These are phyloP conservation scores for Penicillium sp. DNA, from an alignment of 2,329 filamentous ascomycete genomes.

Conservation along the genomic window DNA sequence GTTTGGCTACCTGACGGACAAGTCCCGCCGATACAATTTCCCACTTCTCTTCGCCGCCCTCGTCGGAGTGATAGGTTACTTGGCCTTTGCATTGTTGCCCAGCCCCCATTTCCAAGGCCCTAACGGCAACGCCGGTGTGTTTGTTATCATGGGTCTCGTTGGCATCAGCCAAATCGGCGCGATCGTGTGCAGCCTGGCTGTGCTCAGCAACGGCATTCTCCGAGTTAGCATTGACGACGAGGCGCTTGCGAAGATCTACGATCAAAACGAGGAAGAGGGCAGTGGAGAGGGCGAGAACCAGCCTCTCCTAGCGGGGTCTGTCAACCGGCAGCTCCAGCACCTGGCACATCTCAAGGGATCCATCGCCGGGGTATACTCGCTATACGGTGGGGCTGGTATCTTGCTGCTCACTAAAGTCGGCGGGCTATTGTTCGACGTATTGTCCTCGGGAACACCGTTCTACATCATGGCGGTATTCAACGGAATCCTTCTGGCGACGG, in stretches of 20 bases:
- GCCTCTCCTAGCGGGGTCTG: conserved; percentile 26
- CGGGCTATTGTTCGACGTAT: conserved; percentile 74
- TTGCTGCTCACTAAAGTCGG: conserved; percentile 86
- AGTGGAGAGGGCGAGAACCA: conserved; percentile 25
- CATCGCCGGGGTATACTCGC: conserved; percentile 88
- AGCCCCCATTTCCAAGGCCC: conserved; percentile 70
- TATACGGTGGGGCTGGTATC: conserved; percentile 85
- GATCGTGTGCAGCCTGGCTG: conserved; percentile 90
- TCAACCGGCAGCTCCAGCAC: conserved; percentile 26
- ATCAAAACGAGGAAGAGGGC: conserved; percentile 8
- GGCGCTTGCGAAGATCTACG: conserved; percentile 15
- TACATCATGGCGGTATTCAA: conserved; percentile 94
- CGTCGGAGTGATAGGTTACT: conserved; percentile 73
- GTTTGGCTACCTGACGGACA: conserved; percentile 80
- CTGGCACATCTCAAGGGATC: conserved; percentile 74
- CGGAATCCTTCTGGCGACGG: conserved; percentile 55
- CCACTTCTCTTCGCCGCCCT: conserved; percentile 68
- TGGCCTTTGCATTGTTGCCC: conserved; percentile 65
- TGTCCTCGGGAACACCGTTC: conserved; percentile 74
- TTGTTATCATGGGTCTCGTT: conserved; percentile 71
- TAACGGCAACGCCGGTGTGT: conserved; percentile 63
- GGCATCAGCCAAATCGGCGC: conserved; percentile 93
- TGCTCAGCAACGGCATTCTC: conserved; percentile 76
- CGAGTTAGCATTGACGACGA: conserved; percentile 25
- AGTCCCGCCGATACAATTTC: conserved; percentile 60